Base-by-base conservation (phyloP, 441 rosid genomes). In the Erysimum pusillum region DNA sequence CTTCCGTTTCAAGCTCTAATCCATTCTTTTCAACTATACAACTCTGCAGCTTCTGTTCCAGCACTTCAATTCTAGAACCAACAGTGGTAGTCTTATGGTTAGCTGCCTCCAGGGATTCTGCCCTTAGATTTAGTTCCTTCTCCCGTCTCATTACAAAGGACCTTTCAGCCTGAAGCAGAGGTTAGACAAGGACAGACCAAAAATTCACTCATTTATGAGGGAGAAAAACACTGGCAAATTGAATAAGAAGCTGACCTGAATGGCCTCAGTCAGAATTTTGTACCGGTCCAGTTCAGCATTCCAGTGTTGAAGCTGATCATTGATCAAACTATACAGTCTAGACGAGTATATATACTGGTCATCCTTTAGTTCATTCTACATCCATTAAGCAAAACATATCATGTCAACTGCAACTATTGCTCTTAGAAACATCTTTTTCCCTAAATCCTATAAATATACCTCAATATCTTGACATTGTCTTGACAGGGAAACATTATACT, bases 1-100 rank as follows among this genome's bases (percentile, higher is more conserved):
- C 99, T 87, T 90, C 97, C 84, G 87, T 83, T 87, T 91, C 90
- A 64, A 93, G 87, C 84, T 89, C 97, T 63, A 88, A 86, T 68
- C 91, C 95, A 86, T 96, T 93, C 85, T 85, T 96, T 85, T 96
- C 99, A 65, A 71, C 53, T 39, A 86, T 80, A 89, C 90, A 90
- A 76, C 84, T 89, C 82, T 88, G 92, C 74, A 96, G 79, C 86
- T 91, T 86, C 76, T 83, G 80, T 83, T 93, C 93, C 60, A 96
- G 86, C 79, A 85, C 94, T 79, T 85, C 90, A 68, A 89, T 84
- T 85, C 86, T 87, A 73, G 93, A 82, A 71, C 86, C 93, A 48
- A 82, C 77, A 80, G 69, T 75, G 46, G 84, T 87, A 48, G 73
- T 71, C 45, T 79, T 82, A 81, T 77, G 85, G 76, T 87, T 87